Evolutionary conservation across 257 asterid genomes (phyloP), one percentile per base, ranked within the genome.

Genomic region (Leonotis leonurus): DNA sequence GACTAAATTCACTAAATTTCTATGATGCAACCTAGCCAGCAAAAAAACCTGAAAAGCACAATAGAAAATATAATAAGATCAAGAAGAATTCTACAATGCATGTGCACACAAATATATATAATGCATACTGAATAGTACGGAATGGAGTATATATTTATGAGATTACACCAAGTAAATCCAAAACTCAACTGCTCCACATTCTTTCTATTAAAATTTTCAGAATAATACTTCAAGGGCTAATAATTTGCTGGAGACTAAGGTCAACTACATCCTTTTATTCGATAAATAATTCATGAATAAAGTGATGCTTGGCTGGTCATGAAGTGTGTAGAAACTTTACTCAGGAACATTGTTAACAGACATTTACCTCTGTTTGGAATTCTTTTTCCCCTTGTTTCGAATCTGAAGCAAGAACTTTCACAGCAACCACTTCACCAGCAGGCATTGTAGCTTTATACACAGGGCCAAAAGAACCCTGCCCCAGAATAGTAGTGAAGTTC

Each of bases 351-450:
- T 3, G 46, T n/a, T n/a, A n/a, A n/a, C n/a, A n/a, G n/a, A 50
- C 50, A 35, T 21, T 54, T 70, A 88, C 98, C 98, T 90, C 98
- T 5, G 98, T 90, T 32, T 85, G 87, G 62, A 90, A 93, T 87
- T 93, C 99, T 33, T 69, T 87, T 57, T 93, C 99, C 68, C 99
- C 99, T 87, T 93, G 99, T 79, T 83, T 93, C 10, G 99, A 93
- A 81, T 85, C 58, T 46, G 96, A 82, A 69, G 94, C 97, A 73
- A 93, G 97, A 79, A 83, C 97, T 79, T 93, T 93, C 48, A 89
- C 99, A 51, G 98, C 98, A 75, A 86, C 87, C 73, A 88, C 92
- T 57, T 65, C 89, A 56, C 95, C 96, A 55, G 77, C 72, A 44
- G 91, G 84, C 95, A 88, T 78, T 69, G 59, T 50, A 78, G 97